Evolutionary conservation across 352 stramenopile genomes (phyloP), one percentile per base, ranked within the genome.

Genomic region (Phytophthora hibernalis): DNA sequence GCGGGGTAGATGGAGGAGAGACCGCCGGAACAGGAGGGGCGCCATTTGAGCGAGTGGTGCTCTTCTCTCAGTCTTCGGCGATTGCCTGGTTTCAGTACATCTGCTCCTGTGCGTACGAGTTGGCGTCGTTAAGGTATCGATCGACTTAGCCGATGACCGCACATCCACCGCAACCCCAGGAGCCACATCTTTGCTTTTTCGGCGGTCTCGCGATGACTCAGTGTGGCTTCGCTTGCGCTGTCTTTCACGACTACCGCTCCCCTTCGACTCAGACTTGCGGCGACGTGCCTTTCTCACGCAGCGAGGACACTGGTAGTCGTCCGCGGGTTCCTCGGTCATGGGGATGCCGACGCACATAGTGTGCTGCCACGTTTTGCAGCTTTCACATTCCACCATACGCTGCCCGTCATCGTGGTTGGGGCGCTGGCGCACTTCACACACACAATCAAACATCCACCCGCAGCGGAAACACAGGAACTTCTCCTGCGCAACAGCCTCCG

Each of bases 351-450:
- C 82, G 49, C 87, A 96, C 24, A 65, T 37, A 1, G 85, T 92
- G 49, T 96, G 87, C 49, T 92, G 80, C 87, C 87, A 96, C 6
- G 74, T 87, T 42, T 85, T 72, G 57, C 85, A 93, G 26, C 55
- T 75, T 21, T 88, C 83, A 38, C 85, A 93, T 57, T 92, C 76
- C 11, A 94, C 74, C 86, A 94, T 94, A 22, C 76, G 80, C 21
- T 72, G 65, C 9, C 76, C 72, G 54, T 94, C 86, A 43, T 94
- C 83, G 47, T 89, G 86, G 50, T 94, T 92, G 30, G 72, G 75
- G 51, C 43, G 67, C 7, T 57, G 54, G 48, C 81, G 76, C 31
- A 91, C 45, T 8, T 77, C 78, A 61, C 86, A 94, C 20, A 76
- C 65, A 52, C 85, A 93, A 28, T 89, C 72, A 45, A 93, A 90